Evolutionary conservation across 2,329 filamentous ascomycete species (phyloP), one percentile per base, ranked within the genome.

Genomic region (Penicillium olsonii): DNA sequence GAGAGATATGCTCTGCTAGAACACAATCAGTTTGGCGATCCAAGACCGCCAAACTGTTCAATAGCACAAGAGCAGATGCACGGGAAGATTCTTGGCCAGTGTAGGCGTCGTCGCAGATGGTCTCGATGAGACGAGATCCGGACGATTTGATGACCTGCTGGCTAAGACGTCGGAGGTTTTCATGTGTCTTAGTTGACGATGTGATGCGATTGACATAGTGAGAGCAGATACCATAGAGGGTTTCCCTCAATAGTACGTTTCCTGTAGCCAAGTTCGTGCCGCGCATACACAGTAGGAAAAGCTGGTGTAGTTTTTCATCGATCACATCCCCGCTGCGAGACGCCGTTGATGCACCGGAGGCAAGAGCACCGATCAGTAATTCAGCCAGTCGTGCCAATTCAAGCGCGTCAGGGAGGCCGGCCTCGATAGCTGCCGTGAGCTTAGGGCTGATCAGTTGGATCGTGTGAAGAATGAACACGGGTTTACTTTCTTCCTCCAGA

Each of bases 51-150:
- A 97, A 73, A 1, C 87, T 83, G 45, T 88, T 85, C 27, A 99
- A 78, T n/a, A 97, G 78, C 31, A 96, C 81, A 37, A 97, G 77
- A 10, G 94, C 91, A 1, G 92, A 87, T 3, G 95, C 85, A 65
- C 95, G 88, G 68, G 90, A 95, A 11, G 80, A 82, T 31, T 88
- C 82, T 63, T 92, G 87, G 33, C 91, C 90, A 51, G 87, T 85
- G 68, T 92, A 92, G 17, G 91, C 92, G 73, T 99, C 94, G 64
- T 99, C 94, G 66, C 92, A 96, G 37, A 96, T 79, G 20, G 90
- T 84, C 60, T 92, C 90, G 52, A 97, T 81, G 33, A 97, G 78
- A 46, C 88, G 82, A 62, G 90, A 88, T 33, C 94, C 92, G 37
- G 90, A 85, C 4, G 87, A 84, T 68, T 89, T 90, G 59, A 95